Percentiles rank a stretch among this genome's conserved stretches.
These are phyloP conservation scores for Heliamphora pulchella DNA, from an alignment of 179 eudicot genomes.

Conservation along the genomic window DNA sequence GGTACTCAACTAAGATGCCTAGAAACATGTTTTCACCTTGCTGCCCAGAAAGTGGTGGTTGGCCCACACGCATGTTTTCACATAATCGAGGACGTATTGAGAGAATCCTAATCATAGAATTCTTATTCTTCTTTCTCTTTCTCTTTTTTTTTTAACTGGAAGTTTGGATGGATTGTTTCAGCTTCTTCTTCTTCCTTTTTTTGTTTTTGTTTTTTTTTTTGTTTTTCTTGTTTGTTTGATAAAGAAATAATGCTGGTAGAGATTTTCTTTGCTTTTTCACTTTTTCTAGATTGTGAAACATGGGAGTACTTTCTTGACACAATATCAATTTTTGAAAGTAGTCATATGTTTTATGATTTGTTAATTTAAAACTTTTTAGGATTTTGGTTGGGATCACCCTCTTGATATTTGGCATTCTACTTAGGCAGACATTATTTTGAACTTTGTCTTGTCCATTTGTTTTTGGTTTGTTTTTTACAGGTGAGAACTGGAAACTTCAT, in stretches of 20 bases:
- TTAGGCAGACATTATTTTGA: background rate
- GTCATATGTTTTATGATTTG: background rate
- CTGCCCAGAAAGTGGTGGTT: background rate
- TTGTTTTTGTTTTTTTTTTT: too few species aligned
- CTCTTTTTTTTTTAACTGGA: background rate
- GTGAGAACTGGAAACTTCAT: conserved; percentile 3
- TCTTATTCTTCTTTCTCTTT: too few species aligned
- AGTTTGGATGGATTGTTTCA: background rate
- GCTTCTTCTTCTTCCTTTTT: background rate
- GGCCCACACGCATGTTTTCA: background rate
- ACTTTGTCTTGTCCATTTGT: background rate
- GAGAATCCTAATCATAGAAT: background rate
- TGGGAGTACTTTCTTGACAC: background rate
- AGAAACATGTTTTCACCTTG: background rate
- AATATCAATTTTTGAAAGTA: background rate
- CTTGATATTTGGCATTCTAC: background rate
- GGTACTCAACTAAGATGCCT: conserved; percentile 6
- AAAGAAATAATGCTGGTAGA: background rate
- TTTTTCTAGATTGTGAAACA: background rate
- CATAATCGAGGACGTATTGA: background rate
- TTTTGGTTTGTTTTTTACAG: conserved; percentile 9
- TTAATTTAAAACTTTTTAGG: background rate
- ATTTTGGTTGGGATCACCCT: background rate
- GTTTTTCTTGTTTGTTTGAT: too few species aligned
- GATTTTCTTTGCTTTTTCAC: background rate